Evolutionary conservation across 2,329 filamentous ascomycete genomes (phyloP), one percentile per base, ranked within the genome.

Genomic region (Penicillium janthinellum): DNA sequence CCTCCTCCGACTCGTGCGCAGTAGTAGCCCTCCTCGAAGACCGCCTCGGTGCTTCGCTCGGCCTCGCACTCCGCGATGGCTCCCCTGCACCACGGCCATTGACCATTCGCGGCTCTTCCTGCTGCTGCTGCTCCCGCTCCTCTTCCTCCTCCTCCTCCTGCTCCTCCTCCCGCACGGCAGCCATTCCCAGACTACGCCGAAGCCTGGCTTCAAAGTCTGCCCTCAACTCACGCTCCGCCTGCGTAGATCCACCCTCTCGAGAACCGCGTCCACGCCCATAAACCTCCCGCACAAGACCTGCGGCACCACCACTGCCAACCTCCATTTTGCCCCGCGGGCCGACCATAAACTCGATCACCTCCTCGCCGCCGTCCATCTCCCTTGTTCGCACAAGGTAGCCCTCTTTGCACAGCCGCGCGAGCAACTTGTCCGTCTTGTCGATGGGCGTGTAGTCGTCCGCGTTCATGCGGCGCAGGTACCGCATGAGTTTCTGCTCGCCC

Each of bases 271-370:
- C 50, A 47, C 28, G 45, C 15, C 64, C 64, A 70, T 83, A 86
- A 1, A 88, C 83, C 53, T 76, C 77, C 61, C 79, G 78, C 4
- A 92, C 86, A 63, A 97, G 77, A 0, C 86, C 87, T 17, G 87
- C 86, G 12, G 95, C 89, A 0, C 90, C 91, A 52, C 87, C 83
- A n/a, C 88, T 82, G 0, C 90, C 91, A 38, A 98, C 85, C 75
- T 98, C 95, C 7, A 93, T 83, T 76, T 90, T 95, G 5, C 90
- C 94, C 22, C 95, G 84, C 5, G 92, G 89, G 0, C 95, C 95
- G 14, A 97, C 85, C 57, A 90, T 85, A 84, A 91, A 99, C 50
- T 91, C 92, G 7, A 92, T 82, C 2, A 86, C 82, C 63, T 94
- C 88, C 39, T 96, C 91, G 28, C 90, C 91, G 1, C 86, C 87